Evolutionary conservation across 805 yeast genomes (phyloP).

Genomic region (Cyberlindnera bimundalis): DNA sequence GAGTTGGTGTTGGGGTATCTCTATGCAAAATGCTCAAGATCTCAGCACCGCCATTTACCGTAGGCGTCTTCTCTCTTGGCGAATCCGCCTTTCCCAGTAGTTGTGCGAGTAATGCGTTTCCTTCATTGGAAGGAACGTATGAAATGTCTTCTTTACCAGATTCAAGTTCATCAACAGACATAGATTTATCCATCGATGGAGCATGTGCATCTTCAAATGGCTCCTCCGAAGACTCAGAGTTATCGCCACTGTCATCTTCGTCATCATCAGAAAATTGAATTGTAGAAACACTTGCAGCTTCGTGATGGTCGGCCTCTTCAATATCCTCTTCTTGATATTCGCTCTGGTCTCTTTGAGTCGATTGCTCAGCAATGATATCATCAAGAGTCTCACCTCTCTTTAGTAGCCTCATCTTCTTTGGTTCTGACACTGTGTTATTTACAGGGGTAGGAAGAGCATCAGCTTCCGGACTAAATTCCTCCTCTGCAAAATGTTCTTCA

Average conservation of each 20-base stretch:
- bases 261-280: conserved; percentile 22
- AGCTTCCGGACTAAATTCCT: conserved; percentile 4
- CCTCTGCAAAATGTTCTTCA: conserved; percentile 3
- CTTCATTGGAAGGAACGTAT: not conserved
- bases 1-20: conserved; percentile 18
- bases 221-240: conserved; percentile 2
- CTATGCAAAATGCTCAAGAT: conserved; percentile 1
- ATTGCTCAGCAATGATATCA: conserved; percentile 13
- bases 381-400: conserved; percentile 36
- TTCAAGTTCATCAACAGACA: conserved; percentile 3
- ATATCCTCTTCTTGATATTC: not conserved
- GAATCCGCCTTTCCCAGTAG: not conserved
- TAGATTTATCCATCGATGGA: not conserved
- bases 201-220: conserved; percentile 2
- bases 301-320: conserved; percentile 4
- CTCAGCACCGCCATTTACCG: conserved; percentile 2
- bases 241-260: conserved; percentile 6
- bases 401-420: conserved; percentile 30
- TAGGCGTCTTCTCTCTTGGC: not conserved
- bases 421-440: conserved; percentile 1
- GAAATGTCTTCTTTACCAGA: not conserved
- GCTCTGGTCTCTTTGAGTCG: not conserved
- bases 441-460: conserved; percentile 2
- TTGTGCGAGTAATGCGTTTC: conserved; percentile 1
- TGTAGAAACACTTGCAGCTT: conserved; percentile 17